Evolutionary conservation across 768 basidiomycete species (phyloP).

Genomic region (Tubosaeta sp.): DNA sequence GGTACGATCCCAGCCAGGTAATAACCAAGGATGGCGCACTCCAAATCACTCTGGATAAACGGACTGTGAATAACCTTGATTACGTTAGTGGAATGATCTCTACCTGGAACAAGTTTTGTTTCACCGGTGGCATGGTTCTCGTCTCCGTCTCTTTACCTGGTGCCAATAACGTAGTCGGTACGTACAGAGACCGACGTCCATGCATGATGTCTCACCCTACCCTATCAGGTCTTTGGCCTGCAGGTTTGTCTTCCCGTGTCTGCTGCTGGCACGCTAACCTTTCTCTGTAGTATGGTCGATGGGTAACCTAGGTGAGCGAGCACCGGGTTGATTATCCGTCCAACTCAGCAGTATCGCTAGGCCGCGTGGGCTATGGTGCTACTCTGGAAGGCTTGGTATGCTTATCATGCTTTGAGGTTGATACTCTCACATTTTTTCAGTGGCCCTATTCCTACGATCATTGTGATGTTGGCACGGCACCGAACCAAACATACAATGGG

Average conservation of each 20-base stretch:
- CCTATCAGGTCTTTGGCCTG: slow-evolving; percentile 65
- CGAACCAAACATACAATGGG: slow-evolving; percentile 77
- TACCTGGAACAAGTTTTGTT: slow-evolving; percentile 90
- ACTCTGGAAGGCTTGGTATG: slow-evolving; percentile 77
- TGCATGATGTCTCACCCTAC: not conserved
- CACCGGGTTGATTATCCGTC: not conserved
- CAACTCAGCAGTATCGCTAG: slow-evolving; percentile 24
- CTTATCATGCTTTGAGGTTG: not conserved
- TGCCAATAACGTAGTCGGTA: slow-evolving; percentile 47
- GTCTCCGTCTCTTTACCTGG: slow-evolving; percentile 69
- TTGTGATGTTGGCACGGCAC: slow-evolving; percentile 90
- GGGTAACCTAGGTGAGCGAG: slow-evolving; percentile 64
- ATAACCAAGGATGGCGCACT: slow-evolving; percentile 72
- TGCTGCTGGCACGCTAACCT: slow-evolving; percentile 10
- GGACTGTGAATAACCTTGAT: slow-evolving; percentile 63
- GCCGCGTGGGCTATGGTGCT: slow-evolving; percentile 86
- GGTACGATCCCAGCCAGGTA: slow-evolving; percentile 81
- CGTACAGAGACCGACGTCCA: slow-evolving; percentile 3
- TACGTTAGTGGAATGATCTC: slow-evolving; percentile 70
- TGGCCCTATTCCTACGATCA: slow-evolving; percentile 83
- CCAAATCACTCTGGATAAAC: slow-evolving; percentile 67
- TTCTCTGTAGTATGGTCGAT: slow-evolving; percentile 55
- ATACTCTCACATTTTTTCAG: slow-evolving; percentile 28
- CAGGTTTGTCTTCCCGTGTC: slow-evolving; percentile 27
- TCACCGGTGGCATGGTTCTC: slow-evolving; percentile 82